phyloP scores from a whole-genome alignment of 169 alveolate species.

The Amoebophrya sp. region DNA sequence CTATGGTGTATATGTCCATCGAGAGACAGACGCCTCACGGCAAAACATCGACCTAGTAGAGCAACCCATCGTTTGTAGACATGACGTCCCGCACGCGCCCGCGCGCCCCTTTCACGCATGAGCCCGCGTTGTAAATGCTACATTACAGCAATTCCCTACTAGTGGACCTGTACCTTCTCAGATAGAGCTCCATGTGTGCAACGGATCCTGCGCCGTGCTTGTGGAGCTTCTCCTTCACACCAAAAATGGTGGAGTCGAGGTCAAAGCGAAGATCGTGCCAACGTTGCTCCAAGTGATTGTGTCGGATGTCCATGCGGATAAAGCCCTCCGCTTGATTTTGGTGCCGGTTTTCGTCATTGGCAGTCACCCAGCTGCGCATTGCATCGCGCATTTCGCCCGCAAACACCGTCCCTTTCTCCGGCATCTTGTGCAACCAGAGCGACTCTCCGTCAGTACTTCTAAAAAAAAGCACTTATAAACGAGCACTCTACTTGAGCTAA shows the following conservation, averaged over 20 bases:
- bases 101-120: no score
- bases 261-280: not conserved
- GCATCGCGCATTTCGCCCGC: not conserved
- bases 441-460: no score
- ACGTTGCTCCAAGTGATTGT: not conserved
- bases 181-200: conserved; percentile 20
- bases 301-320: conserved; percentile 17
- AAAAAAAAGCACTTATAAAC: no score
- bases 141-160: no score
- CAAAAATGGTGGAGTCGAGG: not conserved
- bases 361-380: not conserved
- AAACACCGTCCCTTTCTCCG: not conserved
- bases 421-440: no score
- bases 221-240: not conserved
- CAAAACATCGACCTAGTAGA: no score
- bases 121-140: no score
- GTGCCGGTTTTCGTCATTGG: not conserved
- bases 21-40: no score
- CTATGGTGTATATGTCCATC: no score
- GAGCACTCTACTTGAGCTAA: no score
- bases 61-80: no score
- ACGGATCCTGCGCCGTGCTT: not conserved
- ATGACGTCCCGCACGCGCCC: no score
- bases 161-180: not conserved
- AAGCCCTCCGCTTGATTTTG: not conserved